A percentile compares a stretch with the other conserved stretches of the same genome.
Evolutionary conservation across 2,329 filamentous ascomycete genomes (phyloP).

Genomic region (Clonostachys solani): DNA sequence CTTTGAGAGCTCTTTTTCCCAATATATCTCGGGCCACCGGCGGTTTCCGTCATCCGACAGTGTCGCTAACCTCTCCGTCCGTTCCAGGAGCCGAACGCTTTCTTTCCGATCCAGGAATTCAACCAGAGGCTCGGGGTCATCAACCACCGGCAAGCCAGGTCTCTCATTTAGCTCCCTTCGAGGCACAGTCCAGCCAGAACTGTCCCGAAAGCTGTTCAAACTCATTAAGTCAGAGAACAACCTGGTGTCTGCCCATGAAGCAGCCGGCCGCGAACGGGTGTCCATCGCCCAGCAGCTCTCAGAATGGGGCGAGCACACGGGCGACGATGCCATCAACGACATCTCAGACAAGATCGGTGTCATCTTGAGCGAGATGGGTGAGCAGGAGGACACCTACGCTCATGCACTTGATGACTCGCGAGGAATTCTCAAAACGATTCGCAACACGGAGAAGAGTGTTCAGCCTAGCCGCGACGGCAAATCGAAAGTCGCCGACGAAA

Average conservation of each 20-base stretch:
- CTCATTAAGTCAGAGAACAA: constrained; percentile 95
- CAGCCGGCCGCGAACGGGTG: constrained; percentile 78
- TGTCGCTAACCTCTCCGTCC: constrained; percentile 16
- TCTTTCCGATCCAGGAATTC: constrained; percentile 63
- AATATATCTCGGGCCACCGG: constrained; percentile 8
- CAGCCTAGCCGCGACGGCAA: constrained; percentile 88
- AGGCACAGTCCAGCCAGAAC: constrained; percentile 78
- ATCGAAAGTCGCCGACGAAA: constrained; percentile 86
- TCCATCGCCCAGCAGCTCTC: constrained; percentile 87
- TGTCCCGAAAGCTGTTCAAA: constrained; percentile 83
- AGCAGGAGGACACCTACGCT: constrained; percentile 87
- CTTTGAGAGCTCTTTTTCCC: constrained; percentile 17
- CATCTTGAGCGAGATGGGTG: constrained; percentile 84
- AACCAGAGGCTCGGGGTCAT: constrained; percentile 25
- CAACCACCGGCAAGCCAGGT: constrained; percentile 50
- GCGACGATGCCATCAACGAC: constrained; percentile 82
- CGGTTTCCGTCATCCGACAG: constrained; percentile 10
- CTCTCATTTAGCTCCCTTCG: constrained; percentile 87
- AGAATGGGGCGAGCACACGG: constrained; percentile 92
- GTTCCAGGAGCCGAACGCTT: constrained; percentile 64
- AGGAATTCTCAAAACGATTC: constrained; percentile 79
- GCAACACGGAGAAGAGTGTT: constrained; percentile 93
- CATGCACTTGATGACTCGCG: constrained; percentile 85
- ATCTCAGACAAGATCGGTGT: constrained; percentile 95
- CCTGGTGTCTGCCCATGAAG: constrained; percentile 78